These are phyloP conservation scores for Fusarium nelsonii DNA, from an alignment of 2,329 filamentous ascomycete species.

Conservation along the genomic window DNA sequence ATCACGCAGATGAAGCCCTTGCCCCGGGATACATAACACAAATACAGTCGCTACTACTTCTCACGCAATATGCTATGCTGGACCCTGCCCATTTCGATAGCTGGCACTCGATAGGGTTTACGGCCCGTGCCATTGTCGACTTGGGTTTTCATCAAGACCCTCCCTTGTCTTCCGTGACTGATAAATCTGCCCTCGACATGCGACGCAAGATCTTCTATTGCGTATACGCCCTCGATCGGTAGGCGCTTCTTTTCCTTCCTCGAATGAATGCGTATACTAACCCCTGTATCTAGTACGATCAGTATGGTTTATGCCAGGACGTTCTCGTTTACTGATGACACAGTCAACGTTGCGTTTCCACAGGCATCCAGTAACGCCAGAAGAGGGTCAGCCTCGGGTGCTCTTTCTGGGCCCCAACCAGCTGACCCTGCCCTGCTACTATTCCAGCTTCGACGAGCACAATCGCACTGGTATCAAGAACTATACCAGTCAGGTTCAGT, in stretches of 20 bases:
- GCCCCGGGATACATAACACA: conserved; percentile 86
- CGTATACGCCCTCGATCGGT: conserved; percentile 91
- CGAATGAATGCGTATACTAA: conserved; percentile 34
- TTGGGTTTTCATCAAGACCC: conserved; percentile 94
- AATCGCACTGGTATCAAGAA: conserved; percentile 91
- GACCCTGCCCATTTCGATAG: conserved; percentile 93
- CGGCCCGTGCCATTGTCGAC: conserved; percentile 87
- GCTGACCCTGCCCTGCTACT: conserved; percentile 80
- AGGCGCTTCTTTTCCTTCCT: conserved; percentile 44
- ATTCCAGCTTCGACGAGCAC: conserved; percentile 84
- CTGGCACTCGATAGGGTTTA: conserved; percentile 94
- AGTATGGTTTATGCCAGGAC: conserved; percentile 88
- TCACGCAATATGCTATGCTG: conserved; percentile 90
- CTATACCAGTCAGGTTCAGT: conserved; percentile 83
- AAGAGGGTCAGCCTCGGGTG: conserved; percentile 57
- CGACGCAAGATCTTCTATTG: conserved; percentile 90
- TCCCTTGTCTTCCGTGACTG: conserved; percentile 74
- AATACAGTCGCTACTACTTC: conserved; percentile 86
- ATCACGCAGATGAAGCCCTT: conserved; percentile 84
- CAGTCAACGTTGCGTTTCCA: conserved; percentile 84
- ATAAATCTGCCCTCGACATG: conserved; percentile 78
- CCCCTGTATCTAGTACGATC: conserved; percentile 70
- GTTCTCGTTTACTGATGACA: conserved; percentile 94
- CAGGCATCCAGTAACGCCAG: conserved; percentile 60
- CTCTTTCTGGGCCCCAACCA: conserved; percentile 60